Evolutionary conservation across 441 rosid genomes (phyloP).

Genomic region (Populus hybrid): DNA sequence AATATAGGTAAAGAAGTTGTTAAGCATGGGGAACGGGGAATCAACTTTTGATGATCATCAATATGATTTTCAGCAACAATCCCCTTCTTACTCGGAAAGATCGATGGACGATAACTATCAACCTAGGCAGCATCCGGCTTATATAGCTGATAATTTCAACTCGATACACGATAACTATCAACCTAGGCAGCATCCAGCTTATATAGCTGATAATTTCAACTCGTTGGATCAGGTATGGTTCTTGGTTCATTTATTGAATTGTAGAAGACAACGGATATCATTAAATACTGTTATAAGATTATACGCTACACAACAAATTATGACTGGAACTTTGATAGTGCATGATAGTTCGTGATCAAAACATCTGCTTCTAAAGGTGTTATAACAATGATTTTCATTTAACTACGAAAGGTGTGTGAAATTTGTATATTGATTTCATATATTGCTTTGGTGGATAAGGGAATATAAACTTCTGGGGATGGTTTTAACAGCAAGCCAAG

Average conservation of each 20-base stretch:
- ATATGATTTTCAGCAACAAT: constrained; percentile 1
- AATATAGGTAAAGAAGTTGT: background rate
- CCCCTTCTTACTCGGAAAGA: constrained; percentile 25
- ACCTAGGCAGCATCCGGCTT: constrained; percentile 34
- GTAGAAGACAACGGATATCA: background rate
- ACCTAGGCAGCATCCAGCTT: constrained; percentile 34
- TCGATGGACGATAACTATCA: constrained; percentile 28
- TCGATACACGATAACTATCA: constrained; percentile 28
- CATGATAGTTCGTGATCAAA: no score
- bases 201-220: constrained; percentile 67
- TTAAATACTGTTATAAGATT: background rate
- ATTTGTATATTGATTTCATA: background rate
- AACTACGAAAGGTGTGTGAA: background rate
- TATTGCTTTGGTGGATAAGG: background rate
- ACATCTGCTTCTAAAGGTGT: background rate
- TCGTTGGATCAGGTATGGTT: constrained; percentile 53
- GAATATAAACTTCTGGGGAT: background rate
- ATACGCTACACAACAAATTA: no score
- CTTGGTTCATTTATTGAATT: background rate
- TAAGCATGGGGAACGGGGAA: constrained; percentile 10
- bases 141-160: constrained; percentile 65
- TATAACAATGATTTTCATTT: background rate
- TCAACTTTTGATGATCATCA: background rate
- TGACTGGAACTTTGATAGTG: no score
- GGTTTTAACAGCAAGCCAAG: background rate